phyloP scores from a whole-genome alignment of 2,329 filamentous ascomycete genomes.

The Tolypocladium inflatum region DNA sequence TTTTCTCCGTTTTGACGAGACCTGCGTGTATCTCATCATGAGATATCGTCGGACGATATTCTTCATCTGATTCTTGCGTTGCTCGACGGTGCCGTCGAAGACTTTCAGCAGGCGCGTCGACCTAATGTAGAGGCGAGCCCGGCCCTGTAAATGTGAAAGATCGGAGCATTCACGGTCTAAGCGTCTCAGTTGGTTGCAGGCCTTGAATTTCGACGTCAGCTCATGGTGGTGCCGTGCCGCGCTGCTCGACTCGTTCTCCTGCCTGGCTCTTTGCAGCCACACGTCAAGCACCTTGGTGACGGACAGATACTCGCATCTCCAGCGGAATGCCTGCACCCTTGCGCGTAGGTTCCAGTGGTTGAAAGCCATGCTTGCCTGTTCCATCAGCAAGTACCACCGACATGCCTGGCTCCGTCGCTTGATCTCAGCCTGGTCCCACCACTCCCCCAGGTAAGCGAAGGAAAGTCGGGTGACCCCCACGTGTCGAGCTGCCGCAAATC shows the following conservation, averaged over 20 bases:
- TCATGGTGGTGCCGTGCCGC: not conserved
- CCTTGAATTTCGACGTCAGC: conserved; percentile 2
- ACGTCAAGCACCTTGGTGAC: conserved; percentile 15
- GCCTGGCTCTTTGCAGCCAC: conserved; percentile 16
- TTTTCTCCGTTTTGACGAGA: conserved; percentile 20
- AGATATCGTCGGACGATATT: conserved; percentile 20
- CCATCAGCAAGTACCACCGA: conserved; percentile 8
- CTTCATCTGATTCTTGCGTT: conserved; percentile 16
- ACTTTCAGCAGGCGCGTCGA: conserved; percentile 16
- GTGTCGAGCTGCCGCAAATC: conserved; percentile 5
- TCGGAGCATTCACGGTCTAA: conserved; percentile 6
- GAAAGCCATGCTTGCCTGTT: conserved; percentile 13
- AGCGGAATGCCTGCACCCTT: conserved; percentile 22
- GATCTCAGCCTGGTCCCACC: conserved; percentile 20
- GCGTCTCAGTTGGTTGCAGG: conserved; percentile 7
- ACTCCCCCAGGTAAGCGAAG: conserved; percentile 16
- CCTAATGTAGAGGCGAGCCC: conserved; percentile 21
- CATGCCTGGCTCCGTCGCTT: conserved; percentile 14
- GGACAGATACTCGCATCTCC: conserved; percentile 21
- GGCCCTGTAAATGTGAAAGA: conserved; percentile 10
- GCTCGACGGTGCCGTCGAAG: conserved; percentile 14
- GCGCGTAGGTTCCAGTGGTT: conserved; percentile 22
- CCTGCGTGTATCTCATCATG: conserved; percentile 24
- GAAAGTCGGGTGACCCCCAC: conserved; percentile 9
- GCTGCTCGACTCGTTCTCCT: not conserved